A percentile compares a stretch with the other conserved stretches of the same genome.
Conservation (phyloP, 2,329 filamentous ascomycete genomes). For the Blumeria graminis region DNA sequence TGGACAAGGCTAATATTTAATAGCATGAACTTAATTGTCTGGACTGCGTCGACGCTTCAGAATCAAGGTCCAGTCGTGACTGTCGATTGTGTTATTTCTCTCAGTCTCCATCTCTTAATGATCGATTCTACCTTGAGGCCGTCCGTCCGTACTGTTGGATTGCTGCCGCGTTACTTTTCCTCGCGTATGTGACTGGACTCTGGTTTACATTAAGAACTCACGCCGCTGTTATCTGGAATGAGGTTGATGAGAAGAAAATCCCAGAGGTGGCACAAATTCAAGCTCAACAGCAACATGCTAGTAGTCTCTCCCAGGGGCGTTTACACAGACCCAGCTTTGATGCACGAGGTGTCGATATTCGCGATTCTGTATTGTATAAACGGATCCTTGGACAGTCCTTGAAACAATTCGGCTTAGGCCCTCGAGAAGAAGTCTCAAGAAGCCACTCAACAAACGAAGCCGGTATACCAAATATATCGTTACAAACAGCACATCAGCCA, state of each 20-base stretch:
- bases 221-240: slow-evolving; percentile 87
- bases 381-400: slow-evolving; percentile 78
- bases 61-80: slow-evolving; percentile 29
- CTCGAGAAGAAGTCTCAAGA: slow-evolving; percentile 23
- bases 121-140: slow-evolving; percentile 73
- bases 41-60: slow-evolving; percentile 27
- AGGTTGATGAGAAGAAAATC: slow-evolving; percentile 52
- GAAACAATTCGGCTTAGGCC: slow-evolving; percentile 50
- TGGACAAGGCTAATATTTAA: background rate
- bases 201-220: slow-evolving; percentile 93
- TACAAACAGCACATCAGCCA: slow-evolving; percentile 43
- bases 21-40: slow-evolving; percentile 79
- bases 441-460: slow-evolving; percentile 16
- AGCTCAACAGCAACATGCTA: slow-evolving; percentile 10
- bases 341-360: slow-evolving; percentile 33
- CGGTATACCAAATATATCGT: slow-evolving; percentile 19
- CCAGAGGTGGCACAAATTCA: slow-evolving; percentile 21
- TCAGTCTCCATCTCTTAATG: slow-evolving; percentile 59
- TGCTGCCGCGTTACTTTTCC: slow-evolving; percentile 60
- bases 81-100: slow-evolving; percentile 89
- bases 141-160: slow-evolving; percentile 88
- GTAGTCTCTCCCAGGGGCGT: slow-evolving; percentile 8
- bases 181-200: slow-evolving; percentile 80
- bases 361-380: slow-evolving; percentile 77
- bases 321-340: slow-evolving; percentile 11